phyloP scores from a whole-genome alignment of 345 rosid species.

The Populus ilicifolia region DNA sequence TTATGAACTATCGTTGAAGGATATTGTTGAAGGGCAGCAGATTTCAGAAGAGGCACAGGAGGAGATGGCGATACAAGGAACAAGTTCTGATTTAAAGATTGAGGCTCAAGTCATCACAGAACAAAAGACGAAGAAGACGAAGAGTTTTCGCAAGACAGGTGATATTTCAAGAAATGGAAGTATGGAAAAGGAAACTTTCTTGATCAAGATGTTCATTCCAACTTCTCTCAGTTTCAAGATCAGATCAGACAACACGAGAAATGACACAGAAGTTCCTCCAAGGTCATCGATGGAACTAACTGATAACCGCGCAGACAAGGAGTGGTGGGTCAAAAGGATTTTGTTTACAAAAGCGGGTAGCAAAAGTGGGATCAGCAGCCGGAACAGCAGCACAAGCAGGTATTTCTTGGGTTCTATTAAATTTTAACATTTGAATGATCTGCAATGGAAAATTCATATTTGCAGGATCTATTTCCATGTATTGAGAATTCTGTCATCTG shows the following conservation, averaged over 20 bases:
- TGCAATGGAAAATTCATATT: background rate
- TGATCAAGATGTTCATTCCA: constrained; percentile 50
- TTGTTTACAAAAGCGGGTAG: constrained; percentile 3
- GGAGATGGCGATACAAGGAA: background rate
- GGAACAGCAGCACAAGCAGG: constrained; percentile 28
- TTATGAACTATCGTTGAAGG: constrained; percentile 56
- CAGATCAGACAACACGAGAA: constrained; percentile 12
- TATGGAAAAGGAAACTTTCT: constrained; percentile 42
- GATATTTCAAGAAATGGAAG: constrained; percentile 33
- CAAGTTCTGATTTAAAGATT: constrained; percentile 3
- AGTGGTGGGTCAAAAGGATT: constrained; percentile 21
- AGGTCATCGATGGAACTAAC: constrained; percentile 22
- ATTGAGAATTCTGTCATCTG: background rate
- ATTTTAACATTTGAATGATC: background rate
- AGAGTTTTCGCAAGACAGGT: constrained; percentile 1
- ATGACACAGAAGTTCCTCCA: constrained; percentile 27
- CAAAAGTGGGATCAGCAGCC: constrained; percentile 4
- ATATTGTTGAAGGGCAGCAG: constrained; percentile 40
- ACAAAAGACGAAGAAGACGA: constrained; percentile 11
- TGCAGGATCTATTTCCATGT: background rate
- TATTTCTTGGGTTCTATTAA: background rate
- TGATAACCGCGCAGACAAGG: constrained; percentile 6
- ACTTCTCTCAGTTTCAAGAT: constrained; percentile 23
- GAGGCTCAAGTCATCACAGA: constrained; percentile 15
- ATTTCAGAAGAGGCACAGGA: background rate